Evolutionary conservation across 2,329 filamentous ascomycete genomes (phyloP), one percentile per base, ranked within the genome.

Genomic region (Penicillium palitans): DNA sequence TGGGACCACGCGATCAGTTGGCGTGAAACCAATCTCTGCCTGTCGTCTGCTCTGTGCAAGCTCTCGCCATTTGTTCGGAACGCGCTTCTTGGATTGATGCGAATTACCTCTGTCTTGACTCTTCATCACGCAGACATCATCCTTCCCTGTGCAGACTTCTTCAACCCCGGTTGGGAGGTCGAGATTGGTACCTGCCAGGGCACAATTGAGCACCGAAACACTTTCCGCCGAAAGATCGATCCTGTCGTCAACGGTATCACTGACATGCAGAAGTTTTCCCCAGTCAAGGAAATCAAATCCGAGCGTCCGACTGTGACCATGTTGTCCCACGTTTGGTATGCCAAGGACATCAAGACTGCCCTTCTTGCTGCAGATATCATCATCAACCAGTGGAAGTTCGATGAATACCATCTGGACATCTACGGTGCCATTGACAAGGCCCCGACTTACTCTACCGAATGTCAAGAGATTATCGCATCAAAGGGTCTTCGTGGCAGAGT

Each of bases 201-300:
- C 19, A 76, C 76, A 17, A 77, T 86, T 41, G 80, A 82, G 55
- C 83, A 84, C 66, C 80, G 83, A 59, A 84, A 84, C 58, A 76
- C 78, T 9, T 87, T 86, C 75, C 76, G 75, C 47, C 79, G 84
- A 52, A 86, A 86, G 67, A 83, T 88, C 44, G 84, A 87, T 61
- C 85, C 85, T 1, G 84, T 88, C 37, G 84, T 87, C 62, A 88
- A 88, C 66, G 85, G 85, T 51, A 87, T 87, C 62, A 82, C 81
- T 49, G 83, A 87, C 66, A 87, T 86, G 83, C 83, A 84, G 48
- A 83, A 83, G 58, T 87, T 87, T 68, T 73, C 82, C 35, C 85
- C 85, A 0, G 81, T 87, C 21, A 80, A 84, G 47, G 80, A 84
- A 55, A 84, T 87, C 64, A 82, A 82, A 52, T 82, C 84, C 0